Evolutionary conservation across 352 stramenopile species (phyloP).

Genomic region (Phytopythium helicoides): DNA sequence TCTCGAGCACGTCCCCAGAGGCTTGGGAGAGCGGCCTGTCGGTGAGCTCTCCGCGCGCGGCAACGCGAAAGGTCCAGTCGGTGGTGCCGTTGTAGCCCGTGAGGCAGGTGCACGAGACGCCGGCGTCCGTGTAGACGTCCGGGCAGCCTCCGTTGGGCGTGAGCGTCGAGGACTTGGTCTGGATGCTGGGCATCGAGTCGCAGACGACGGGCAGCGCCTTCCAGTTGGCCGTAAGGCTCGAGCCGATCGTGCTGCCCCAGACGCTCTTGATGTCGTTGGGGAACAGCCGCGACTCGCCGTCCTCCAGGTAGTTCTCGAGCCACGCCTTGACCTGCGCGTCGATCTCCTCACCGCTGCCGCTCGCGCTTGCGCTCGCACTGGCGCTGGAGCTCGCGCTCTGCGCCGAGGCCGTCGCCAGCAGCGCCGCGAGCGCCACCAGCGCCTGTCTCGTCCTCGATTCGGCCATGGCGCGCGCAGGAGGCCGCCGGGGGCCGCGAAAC

Average conservation of each 20-base stretch:
- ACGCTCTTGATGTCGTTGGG: conserved; percentile 58
- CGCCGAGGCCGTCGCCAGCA: not conserved
- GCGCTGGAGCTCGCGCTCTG: not conserved
- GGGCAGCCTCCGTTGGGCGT: conserved; percentile 46
- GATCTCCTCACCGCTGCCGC: conserved; percentile 19
- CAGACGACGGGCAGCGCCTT: conserved; percentile 49
- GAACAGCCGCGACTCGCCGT: conserved; percentile 54
- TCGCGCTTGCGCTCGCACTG: not conserved
- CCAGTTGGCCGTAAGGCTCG: conserved; percentile 50
- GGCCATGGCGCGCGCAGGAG: too few relatives aligned
- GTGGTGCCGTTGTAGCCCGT: conserved; percentile 32
- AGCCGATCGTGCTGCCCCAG: conserved; percentile 44
- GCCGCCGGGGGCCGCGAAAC: too few relatives aligned
- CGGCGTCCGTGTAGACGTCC: conserved; percentile 33
- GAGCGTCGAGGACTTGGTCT: conserved; percentile 39
- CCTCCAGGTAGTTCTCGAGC: conserved; percentile 50
- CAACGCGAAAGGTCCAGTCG: conserved; percentile 44
- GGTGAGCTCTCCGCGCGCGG: conserved; percentile 16
- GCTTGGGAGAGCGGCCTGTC: conserved; percentile 29
- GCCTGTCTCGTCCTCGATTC: not conserved
- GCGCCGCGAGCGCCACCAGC: not conserved
- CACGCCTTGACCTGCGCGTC: conserved; percentile 43
- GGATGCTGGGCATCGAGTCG: conserved; percentile 38
- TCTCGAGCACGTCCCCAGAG: conserved; percentile 31
- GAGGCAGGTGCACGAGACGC: conserved; percentile 61